Evolutionary conservation across 176 grass and related monocot genomes (phyloP), one percentile per base, ranked within the genome.

Genomic region (Oryza nivara): DNA sequence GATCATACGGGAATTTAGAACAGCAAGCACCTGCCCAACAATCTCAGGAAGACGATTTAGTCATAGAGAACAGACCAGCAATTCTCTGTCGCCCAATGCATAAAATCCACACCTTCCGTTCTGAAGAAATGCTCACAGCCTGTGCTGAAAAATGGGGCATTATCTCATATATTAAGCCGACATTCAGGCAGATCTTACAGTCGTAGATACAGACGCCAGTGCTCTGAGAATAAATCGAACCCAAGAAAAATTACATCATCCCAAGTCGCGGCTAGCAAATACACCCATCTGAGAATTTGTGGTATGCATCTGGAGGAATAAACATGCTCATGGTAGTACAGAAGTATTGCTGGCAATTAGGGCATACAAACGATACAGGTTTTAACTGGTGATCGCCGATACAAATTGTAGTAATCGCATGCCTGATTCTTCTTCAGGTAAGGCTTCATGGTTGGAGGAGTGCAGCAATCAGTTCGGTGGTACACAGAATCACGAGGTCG

Each of bases 241-340:
- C 44, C 9, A 45, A 45, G 20, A 25, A 16, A 5, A 43, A 1
- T 63, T 77, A 25, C 75, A 65, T 26, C 35, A 43, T 17, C 13
- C 36, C 32, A 61, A 22, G 51, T 15, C 5, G 74, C 32, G 4
- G n/a, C 51, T 76, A 76, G 35, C 35, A 36, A 36, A 36, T 36
- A 36, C 35, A 36, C 35, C 35, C 35, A 36, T 0, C 35, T 36
- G 6, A 36, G 35, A 38, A 38, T 47, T 19, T 19, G 25, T 30
- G 76, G 60, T 19, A 14, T 13, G 49, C 2, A 19, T 75, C 8
- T 75, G 25, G 10, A 34, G 4, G 47, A 74, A 54, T 32, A 34
- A n/a, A 52, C 72, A 75, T 52, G 12, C 3, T 19, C 47, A 75
- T 54, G 72, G n/a, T 63, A 77, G 22, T 12, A 71, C 73, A 56